phyloP scores from a whole-genome alignment of 176 grass and related monocot genomes.

The Carex scoparia region DNA sequence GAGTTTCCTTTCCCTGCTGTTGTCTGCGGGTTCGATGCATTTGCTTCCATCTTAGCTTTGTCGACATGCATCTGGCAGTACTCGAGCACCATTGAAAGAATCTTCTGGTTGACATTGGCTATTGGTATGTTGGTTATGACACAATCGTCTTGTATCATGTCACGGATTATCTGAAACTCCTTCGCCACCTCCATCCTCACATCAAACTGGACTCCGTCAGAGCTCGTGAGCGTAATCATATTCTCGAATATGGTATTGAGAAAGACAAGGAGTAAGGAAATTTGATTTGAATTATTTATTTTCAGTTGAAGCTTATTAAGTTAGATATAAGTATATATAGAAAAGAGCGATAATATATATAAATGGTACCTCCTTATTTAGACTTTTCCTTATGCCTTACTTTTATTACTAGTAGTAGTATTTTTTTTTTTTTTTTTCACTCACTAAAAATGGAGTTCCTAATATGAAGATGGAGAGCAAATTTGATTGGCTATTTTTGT shows the following conservation, averaged over 20 bases:
- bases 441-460: no score
- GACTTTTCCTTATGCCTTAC: no score
- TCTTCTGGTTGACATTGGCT: constrained; percentile 45
- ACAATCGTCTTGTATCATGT: constrained; percentile 74
- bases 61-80: constrained; percentile 60
- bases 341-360: no score
- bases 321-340: no score
- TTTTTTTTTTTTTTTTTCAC: no score
- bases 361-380: no score
- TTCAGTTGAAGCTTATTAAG: no score
- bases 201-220: neutral
- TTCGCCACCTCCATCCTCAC: neutral
- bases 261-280: no score
- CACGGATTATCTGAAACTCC: constrained; percentile 22
- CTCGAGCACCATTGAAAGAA: constrained; percentile 57
- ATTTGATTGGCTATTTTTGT: no score
- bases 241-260: neutral
- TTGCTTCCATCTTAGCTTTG: neutral
- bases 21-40: neutral
- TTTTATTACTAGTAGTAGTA: no score
- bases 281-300: no score
- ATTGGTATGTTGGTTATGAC: constrained; percentile 41
- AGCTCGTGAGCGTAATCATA: neutral
- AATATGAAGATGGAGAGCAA: no score
- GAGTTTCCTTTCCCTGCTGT: neutral